These are phyloP conservation scores for Pezicula neosporulosa DNA, from an alignment of 2,329 filamentous ascomycete species.

Conservation along the genomic window DNA sequence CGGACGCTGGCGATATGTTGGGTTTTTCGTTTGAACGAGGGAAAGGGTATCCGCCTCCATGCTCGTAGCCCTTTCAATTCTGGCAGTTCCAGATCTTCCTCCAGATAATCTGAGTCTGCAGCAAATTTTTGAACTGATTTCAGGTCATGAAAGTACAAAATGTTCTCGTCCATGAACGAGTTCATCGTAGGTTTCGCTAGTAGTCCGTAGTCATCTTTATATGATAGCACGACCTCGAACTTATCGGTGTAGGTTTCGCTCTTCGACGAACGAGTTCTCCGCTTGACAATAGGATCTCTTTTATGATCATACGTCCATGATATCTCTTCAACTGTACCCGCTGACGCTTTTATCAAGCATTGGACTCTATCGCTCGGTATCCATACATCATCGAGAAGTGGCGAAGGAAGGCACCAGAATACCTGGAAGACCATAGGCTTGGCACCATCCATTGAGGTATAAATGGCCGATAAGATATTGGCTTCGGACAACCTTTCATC, in stretches of 20 bases:
- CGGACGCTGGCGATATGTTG: conserved; percentile 21
- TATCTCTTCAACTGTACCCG: conserved; percentile 25
- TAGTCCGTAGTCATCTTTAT: conserved; percentile 27
- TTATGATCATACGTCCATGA: conserved; percentile 32
- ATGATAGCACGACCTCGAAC: conserved; percentile 21
- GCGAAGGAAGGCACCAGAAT: conserved; percentile 28
- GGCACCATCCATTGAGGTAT: conserved; percentile 7
- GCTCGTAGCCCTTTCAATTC: not conserved
- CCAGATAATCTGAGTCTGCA: not conserved
- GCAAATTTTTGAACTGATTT: conserved; percentile 21
- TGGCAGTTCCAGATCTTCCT: not conserved
- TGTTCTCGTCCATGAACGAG: conserved; percentile 32
- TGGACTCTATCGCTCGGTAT: conserved; percentile 32
- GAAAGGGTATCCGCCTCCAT: not conserved
- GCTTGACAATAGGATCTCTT: conserved; percentile 32
- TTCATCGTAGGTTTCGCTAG: conserved; percentile 25
- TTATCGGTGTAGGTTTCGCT: conserved; percentile 15
- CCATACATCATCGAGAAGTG: conserved; percentile 21
- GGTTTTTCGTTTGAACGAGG: not conserved
- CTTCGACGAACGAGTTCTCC: conserved; percentile 23
- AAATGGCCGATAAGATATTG: conserved; percentile 32
- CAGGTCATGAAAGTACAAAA: conserved; percentile 23
- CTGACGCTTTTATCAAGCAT: conserved; percentile 28
- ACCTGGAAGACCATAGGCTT: conserved; percentile 27
- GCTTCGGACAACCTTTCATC: conserved; percentile 28